These are phyloP conservation scores for Sphagnum tenellum DNA, from an alignment of 225 moss, liverwort and hornwort genomes.

Conservation along the genomic window DNA sequence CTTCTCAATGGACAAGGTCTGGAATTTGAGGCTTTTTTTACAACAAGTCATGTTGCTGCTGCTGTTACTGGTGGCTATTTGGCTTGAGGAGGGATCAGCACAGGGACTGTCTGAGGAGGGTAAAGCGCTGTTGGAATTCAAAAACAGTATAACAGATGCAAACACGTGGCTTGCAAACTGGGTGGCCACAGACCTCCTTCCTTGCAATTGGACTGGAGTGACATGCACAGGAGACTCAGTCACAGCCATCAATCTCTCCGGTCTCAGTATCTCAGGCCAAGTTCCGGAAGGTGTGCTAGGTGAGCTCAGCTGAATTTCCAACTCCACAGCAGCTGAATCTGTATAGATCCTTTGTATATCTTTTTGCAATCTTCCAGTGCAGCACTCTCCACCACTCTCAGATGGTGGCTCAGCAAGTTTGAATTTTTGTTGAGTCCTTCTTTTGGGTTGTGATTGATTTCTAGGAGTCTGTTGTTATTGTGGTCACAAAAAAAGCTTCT, in stretches of 20 bases:
- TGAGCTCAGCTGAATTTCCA: not conserved
- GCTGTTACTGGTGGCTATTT: too few species aligned
- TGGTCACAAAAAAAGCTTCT: too few species aligned
- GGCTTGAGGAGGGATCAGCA: too few species aligned
- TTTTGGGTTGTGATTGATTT: not conserved
- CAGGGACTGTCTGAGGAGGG: conserved; percentile 7
- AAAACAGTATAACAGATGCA: conserved; percentile 2
- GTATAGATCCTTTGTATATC: too few species aligned
- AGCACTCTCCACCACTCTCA: not conserved
- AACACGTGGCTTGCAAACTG: conserved; percentile 7
- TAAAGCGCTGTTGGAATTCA: conserved; percentile 8
- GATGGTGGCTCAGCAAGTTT: not conserved
- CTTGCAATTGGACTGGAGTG: conserved; percentile 16
- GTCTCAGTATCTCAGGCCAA: conserved; percentile 1
- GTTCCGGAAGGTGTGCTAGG: conserved; percentile 2
- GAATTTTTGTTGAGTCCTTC: not conserved
- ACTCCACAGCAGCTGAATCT: too few species aligned
- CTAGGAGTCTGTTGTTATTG: too few species aligned
- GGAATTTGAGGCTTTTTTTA: too few species aligned
- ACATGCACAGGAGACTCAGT: conserved; percentile 5
- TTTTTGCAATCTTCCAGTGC: not conserved
- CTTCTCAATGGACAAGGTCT: too few species aligned
- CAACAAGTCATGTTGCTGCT: too few species aligned
- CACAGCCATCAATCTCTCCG: conserved; percentile 7
- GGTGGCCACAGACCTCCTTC: conserved; percentile 9